Evolutionary conservation across 176 grass and related monocot genomes (phyloP).

Genomic region (Juncus effusus): DNA sequence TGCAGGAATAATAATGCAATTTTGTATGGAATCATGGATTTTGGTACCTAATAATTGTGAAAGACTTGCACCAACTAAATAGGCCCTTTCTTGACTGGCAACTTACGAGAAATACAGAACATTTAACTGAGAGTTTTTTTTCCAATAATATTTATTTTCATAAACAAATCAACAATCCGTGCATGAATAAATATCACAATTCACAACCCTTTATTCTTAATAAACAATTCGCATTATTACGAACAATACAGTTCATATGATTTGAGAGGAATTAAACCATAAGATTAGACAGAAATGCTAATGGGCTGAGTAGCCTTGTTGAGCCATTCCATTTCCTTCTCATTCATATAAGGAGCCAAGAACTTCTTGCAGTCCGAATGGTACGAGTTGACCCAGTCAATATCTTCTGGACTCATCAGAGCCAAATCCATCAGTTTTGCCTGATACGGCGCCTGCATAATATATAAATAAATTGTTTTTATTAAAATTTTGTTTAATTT

Average conservation of each 20-base stretch:
- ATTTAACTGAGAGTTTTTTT: neutral
- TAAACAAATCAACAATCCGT: too few species aligned
- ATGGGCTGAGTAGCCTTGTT: conserved; percentile 67
- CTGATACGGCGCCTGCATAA: conserved; percentile 75
- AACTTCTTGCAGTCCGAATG: conserved; percentile 56
- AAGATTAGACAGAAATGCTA: conserved; percentile 22
- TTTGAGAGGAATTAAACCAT: neutral
- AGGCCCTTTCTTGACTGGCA: neutral
- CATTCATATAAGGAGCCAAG: conserved; percentile 49
- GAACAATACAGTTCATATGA: conserved; percentile 5
- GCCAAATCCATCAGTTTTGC: conserved; percentile 65
- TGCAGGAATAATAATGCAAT: neutral
- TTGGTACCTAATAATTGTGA: conserved; percentile 22
- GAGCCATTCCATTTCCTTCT: conserved; percentile 76
- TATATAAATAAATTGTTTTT: conserved; percentile 2
- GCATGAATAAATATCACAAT: too few species aligned
- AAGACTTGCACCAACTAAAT: conserved; percentile 17
- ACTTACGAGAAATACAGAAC: neutral
- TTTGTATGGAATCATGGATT: neutral
- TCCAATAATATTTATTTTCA: too few species aligned
- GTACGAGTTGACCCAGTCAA: conserved; percentile 84
- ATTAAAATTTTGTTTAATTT: conserved; percentile 1
- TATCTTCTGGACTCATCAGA: conserved; percentile 52
- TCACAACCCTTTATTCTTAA: neutral
- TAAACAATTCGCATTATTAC: neutral